Conservation (phyloP, 345 rosid species). For the Ailanthus altissimus region DNA sequence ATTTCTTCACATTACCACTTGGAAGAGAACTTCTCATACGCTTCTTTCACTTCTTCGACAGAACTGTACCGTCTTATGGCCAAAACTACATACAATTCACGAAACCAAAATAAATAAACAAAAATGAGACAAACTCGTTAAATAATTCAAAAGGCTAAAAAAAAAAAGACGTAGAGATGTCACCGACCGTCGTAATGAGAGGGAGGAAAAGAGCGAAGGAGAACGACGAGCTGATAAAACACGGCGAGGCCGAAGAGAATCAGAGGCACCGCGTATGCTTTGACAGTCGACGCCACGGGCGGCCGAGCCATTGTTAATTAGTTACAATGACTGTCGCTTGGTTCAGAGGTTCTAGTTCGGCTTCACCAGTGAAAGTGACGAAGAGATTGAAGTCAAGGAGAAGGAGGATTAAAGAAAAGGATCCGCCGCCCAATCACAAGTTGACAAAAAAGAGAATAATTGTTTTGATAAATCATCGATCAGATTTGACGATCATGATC, state of each 20-base stretch:
- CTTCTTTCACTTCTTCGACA: slow-evolving; percentile 63
- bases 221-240: slow-evolving; percentile 74
- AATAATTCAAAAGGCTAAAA: neutral
- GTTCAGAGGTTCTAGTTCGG: neutral
- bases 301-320: slow-evolving; percentile 46
- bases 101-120: too few relatives aligned
- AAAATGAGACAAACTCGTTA: neutral
- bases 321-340: neutral
- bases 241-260: slow-evolving; percentile 57
- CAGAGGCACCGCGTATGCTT: slow-evolving; percentile 64
- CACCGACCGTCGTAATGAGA: slow-evolving; percentile 79
- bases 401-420: too few relatives aligned
- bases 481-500: too few relatives aligned
- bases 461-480: too few relatives aligned
- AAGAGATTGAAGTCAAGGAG: neutral
- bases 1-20: slow-evolving; percentile 46
- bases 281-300: slow-evolving; percentile 36
- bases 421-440: neutral
- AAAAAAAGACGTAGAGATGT: neutral
- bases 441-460: neutral
- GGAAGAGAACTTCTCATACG: slow-evolving; percentile 59
- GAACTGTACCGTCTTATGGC: slow-evolving; percentile 54
- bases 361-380: neutral
- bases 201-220: slow-evolving; percentile 74
- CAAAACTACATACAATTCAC: slow-evolving; percentile 56